These are phyloP conservation scores for Stentor roeselii DNA, from an alignment of 73 alveolate species.

Conservation along the genomic window DNA sequence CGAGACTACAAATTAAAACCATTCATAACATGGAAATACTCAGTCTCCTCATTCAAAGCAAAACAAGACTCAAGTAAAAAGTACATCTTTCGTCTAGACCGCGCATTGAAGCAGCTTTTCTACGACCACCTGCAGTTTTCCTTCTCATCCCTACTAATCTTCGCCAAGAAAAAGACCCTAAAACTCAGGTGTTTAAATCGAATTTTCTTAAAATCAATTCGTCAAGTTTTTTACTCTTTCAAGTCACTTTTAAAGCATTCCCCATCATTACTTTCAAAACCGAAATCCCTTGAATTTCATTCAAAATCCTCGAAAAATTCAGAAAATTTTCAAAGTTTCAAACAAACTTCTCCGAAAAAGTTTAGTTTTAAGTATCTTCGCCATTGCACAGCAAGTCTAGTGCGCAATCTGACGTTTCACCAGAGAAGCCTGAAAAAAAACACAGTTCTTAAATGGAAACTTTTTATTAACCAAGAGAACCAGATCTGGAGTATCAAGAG, in stretches of 20 bases:
- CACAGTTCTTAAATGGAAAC: background rate
- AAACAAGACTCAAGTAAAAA: background rate
- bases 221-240: too few species aligned
- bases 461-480: background rate
- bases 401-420: background rate
- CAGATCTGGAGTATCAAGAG: background rate
- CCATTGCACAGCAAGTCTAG: background rate
- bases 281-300: background rate
- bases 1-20: background rate
- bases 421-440: background rate
- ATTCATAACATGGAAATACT: background rate
- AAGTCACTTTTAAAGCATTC: too few species aligned
- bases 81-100: background rate
- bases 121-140: background rate
- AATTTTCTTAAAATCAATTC: background rate
- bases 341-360: background rate
- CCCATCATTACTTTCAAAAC: background rate
- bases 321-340: too few species aligned
- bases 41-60: background rate
- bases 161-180: background rate
- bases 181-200: background rate
- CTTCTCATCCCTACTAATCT: background rate
- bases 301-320: background rate
- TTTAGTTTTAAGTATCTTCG: background rate
- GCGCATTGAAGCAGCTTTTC: background rate